phyloP scores from a whole-genome alignment of 2,329 filamentous ascomycete species.

The Nothomitra cinnamomea region DNA sequence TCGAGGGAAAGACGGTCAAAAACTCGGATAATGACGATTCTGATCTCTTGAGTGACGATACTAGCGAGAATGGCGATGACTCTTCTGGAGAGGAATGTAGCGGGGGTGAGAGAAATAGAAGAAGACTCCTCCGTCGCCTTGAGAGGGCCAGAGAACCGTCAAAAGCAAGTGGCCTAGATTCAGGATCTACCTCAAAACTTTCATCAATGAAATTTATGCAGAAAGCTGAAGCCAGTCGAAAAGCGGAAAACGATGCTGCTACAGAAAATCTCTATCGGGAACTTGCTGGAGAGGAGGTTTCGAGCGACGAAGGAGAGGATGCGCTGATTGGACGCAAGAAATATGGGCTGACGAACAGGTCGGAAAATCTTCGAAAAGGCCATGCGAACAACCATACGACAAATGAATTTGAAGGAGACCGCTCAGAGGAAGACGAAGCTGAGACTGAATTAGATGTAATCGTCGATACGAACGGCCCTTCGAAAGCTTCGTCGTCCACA shows the following conservation, averaged over 20 bases:
- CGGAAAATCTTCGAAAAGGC: slow-evolving; percentile 15
- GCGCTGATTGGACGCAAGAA: slow-evolving; percentile 45
- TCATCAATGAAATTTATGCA: slow-evolving; percentile 90
- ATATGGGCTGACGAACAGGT: slow-evolving; percentile 36
- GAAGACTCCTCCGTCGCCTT: neutral
- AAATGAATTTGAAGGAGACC: slow-evolving; percentile 38
- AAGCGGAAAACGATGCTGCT: slow-evolving; percentile 65
- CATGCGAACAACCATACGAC: slow-evolving; percentile 17
- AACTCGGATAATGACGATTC: slow-evolving; percentile 33
- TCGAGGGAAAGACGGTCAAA: slow-evolving; percentile 50
- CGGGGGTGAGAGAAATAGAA: slow-evolving; percentile 28
- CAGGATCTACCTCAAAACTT: slow-evolving; percentile 39
- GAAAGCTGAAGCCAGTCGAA: slow-evolving; percentile 63
- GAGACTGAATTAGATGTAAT: slow-evolving; percentile 19
- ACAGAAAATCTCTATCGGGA: slow-evolving; percentile 53
- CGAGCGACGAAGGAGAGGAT: slow-evolving; percentile 28
- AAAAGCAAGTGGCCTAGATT: slow-evolving; percentile 4
- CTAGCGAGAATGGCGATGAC: slow-evolving; percentile 34
- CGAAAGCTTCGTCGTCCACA: neutral
- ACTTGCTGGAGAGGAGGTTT: slow-evolving; percentile 43
- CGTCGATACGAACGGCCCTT: slow-evolving; percentile 7
- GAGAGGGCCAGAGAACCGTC: neutral
- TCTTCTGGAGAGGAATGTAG: slow-evolving; percentile 46
- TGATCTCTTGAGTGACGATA: slow-evolving; percentile 32
- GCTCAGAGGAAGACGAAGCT: neutral